Evolutionary conservation across 1,284 basidiomycete species (phyloP), one percentile per base, ranked within the genome.

Genomic region (Dichomitus squalens): DNA sequence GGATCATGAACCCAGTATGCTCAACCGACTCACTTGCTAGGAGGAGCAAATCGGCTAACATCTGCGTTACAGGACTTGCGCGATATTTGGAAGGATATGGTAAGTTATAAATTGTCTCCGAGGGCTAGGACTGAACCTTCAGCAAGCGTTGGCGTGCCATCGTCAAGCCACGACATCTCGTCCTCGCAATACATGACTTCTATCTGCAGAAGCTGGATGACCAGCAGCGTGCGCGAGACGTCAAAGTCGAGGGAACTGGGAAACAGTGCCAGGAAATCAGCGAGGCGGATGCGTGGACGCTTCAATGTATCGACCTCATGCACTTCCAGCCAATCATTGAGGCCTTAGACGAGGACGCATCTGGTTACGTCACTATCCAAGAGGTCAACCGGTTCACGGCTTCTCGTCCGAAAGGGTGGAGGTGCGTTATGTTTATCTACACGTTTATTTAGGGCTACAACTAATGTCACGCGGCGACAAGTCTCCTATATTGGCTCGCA

Each of bases 261-360:
- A 41, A 3, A n/a, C 11, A 23, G 23, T 23, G 40, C 16, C 55
- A 72, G 33, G 73, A 71, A 1, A 54, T 60, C 8, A 67, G 69
- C 27, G 77, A 76, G 70, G 25, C 50, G 12, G 76, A 77, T 47
- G 53, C 57, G 0, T 82, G 80, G 80, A 73, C 79, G 1, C 59
- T 78, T 11, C 66, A 73, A 4, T 78, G 76, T 58, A 72, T 82
- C 52, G 76, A 73, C 44, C 64, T 75, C 7, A 68, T 68, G 18
- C 75, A 76, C 49, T 61, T 80, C 6, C 79, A 79, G 53, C 72
- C 74, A 4, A 75, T 81, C 52, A 59, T 70, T 8, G 80, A 83
- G 58, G 79, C 79, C 0, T 72, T 82, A 21, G 80, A 81, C 53
- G 78, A 80, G 41, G 81, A 83, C 55, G 76, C 74, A 0, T 79